Conservation (phyloP, 2,329 filamentous ascomycete species). For the Xylaria sp. region DNA sequence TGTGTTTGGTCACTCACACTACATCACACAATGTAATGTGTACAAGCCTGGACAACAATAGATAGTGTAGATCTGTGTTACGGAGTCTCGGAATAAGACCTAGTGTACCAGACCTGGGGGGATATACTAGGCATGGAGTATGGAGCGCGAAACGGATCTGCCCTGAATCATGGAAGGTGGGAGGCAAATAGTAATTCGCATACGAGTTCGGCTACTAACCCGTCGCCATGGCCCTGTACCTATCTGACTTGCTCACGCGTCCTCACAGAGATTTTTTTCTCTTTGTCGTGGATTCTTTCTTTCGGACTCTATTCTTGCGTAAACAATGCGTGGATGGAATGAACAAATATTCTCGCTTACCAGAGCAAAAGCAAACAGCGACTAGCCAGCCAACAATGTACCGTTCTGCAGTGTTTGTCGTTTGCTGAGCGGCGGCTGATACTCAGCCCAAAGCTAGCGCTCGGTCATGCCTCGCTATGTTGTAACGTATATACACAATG, state of each 20-base stretch:
- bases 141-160: too few species aligned
- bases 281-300: background rate
- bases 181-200: conserved; percentile 34
- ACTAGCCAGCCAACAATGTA: background rate
- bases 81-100: conserved; percentile 20
- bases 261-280: conserved; percentile 32
- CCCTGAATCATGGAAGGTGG: conserved; percentile 30
- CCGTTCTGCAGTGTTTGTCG: conserved; percentile 16
- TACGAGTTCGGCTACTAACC: conserved; percentile 32
- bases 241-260: conserved; percentile 39
- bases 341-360: background rate
- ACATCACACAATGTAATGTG: background rate
- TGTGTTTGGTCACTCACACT: background rate
- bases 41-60: background rate
- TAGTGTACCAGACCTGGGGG: conserved; percentile 14
- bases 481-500: background rate
- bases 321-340: background rate
- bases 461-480: conserved; percentile 20
- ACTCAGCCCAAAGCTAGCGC: conserved; percentile 13
- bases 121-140: conserved; percentile 22
- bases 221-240: conserved; percentile 19
- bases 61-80: conserved; percentile 13
- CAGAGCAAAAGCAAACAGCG: conserved; percentile 5
- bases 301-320: too few species aligned
- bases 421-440: conserved; percentile 22